phyloP scores from a whole-genome alignment of 1,284 basidiomycete species.

The Meripilus lineatus region DNA sequence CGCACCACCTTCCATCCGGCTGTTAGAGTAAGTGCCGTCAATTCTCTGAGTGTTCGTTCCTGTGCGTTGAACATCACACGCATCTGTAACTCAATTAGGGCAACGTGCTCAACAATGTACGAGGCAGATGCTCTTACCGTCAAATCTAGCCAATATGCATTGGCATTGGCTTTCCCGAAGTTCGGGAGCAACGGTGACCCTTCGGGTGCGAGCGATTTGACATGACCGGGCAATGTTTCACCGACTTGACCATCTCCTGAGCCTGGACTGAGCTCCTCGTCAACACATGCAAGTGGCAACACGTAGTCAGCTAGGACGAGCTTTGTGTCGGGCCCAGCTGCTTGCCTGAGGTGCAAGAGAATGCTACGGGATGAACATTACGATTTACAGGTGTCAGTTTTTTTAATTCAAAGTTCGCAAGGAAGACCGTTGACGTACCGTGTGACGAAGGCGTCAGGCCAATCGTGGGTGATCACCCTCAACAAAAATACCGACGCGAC shows the following conservation, averaged over 20 bases:
- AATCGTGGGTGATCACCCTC: constrained; percentile 69
- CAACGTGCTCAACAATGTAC: not conserved
- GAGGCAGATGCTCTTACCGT: constrained; percentile 38
- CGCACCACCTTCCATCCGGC: constrained; percentile 66
- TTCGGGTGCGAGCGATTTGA: constrained; percentile 35
- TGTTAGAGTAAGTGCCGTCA: constrained; percentile 47
- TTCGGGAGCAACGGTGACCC: constrained; percentile 57
- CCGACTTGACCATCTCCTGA: constrained; percentile 15
- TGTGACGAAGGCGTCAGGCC: constrained; percentile 58
- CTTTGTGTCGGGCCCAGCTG: constrained; percentile 40
- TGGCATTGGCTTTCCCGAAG: constrained; percentile 64
- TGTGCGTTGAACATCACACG: constrained; percentile 65
- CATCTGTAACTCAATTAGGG: constrained; percentile 47
- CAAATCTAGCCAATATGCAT: constrained; percentile 70
- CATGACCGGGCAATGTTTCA: constrained; percentile 17
- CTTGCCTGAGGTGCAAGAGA: constrained; percentile 30
- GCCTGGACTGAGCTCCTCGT: constrained; percentile 29
- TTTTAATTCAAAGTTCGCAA: not conserved
- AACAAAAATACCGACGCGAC: constrained; percentile 58
- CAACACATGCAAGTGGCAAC: constrained; percentile 61
- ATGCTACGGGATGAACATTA: constrained; percentile 22
- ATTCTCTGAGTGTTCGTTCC: constrained; percentile 66
- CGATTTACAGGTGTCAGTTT: no score
- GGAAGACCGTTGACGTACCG: constrained; percentile 13
- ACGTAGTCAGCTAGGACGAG: constrained; percentile 67